phyloP scores from a whole-genome alignment of 1,139 yeast genomes.

The Candida neerlandica region DNA sequence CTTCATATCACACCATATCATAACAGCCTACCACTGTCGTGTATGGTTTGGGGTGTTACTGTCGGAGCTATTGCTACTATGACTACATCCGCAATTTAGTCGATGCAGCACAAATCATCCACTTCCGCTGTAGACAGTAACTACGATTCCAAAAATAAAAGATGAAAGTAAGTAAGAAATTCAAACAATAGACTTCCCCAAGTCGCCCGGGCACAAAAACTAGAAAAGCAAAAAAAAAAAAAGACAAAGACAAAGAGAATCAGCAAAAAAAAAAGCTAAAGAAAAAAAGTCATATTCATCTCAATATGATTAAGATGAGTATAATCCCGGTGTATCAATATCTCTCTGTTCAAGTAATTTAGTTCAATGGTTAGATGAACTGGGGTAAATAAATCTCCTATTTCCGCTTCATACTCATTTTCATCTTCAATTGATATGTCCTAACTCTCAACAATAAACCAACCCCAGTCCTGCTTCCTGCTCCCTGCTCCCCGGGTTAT shows the following conservation, averaged over 20 bases:
- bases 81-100: too few relatives aligned
- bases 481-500: too few relatives aligned
- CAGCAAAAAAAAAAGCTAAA: neutral
- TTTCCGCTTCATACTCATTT: too few relatives aligned
- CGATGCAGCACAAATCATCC: neutral
- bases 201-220: neutral
- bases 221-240: neutral
- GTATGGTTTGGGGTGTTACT: too few relatives aligned
- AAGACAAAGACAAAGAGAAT: neutral
- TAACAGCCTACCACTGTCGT: too few relatives aligned
- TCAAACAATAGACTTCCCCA: neutral
- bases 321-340: neutral
- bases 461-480: too few relatives aligned
- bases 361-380: neutral
- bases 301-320: neutral
- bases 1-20: too few relatives aligned
- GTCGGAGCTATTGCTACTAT: too few relatives aligned
- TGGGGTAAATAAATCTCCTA: neutral
- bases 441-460: too few relatives aligned
- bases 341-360: neutral
- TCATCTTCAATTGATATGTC: too few relatives aligned
- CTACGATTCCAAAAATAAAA: neutral
- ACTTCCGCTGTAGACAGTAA: neutral
- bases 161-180: neutral
- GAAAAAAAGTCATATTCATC: conserved; percentile 1